Evolutionary conservation across 805 yeast species (phyloP).

Genomic region (Citeromyces matritensis): DNA sequence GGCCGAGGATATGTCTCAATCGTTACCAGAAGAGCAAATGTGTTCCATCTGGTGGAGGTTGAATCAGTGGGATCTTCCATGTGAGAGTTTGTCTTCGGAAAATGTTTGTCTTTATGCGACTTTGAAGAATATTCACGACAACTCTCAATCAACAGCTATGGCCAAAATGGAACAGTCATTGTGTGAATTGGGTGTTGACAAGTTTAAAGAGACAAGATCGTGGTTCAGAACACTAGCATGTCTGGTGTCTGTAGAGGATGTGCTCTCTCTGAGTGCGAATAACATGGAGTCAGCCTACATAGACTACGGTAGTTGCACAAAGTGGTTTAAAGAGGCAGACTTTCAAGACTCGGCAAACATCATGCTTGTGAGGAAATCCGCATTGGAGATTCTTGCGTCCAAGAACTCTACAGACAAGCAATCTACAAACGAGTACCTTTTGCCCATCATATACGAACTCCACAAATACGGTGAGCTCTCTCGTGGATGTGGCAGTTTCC

Average conservation of each 20-base stretch:
- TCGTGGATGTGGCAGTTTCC: conserved; percentile 21
- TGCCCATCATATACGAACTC: conserved; percentile 20
- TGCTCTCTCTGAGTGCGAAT: conserved; percentile 5
- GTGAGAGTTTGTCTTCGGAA: conserved; percentile 10
- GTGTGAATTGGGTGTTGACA: conserved; percentile 6
- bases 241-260: conserved; percentile 10
- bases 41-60: conserved; percentile 69
- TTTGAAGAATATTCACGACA: conserved; percentile 29
- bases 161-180: conserved; percentile 1
- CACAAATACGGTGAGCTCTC: conserved; percentile 24
- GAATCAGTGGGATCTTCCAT: conserved; percentile 62
- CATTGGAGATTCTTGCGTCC: conserved; percentile 15
- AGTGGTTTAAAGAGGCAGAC: conserved; percentile 23
- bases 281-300: conserved; percentile 2
- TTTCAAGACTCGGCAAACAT: conserved; percentile 23
- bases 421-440: conserved; percentile 4
- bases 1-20: too few species aligned
- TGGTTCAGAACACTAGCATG: conserved; percentile 17
- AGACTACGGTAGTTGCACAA: conserved; percentile 7
- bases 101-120: conserved; percentile 35
- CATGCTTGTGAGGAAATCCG: conserved; percentile 22
- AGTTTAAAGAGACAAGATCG: neutral
- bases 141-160: conserved; percentile 6
- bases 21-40: conserved; percentile 7
- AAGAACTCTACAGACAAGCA: neutral